Percentiles rank a stretch among this genome's conserved stretches.
These are phyloP conservation scores for Chalaropsis ovoidea DNA, from an alignment of 2,329 filamentous ascomycete species.

Conservation along the genomic window DNA sequence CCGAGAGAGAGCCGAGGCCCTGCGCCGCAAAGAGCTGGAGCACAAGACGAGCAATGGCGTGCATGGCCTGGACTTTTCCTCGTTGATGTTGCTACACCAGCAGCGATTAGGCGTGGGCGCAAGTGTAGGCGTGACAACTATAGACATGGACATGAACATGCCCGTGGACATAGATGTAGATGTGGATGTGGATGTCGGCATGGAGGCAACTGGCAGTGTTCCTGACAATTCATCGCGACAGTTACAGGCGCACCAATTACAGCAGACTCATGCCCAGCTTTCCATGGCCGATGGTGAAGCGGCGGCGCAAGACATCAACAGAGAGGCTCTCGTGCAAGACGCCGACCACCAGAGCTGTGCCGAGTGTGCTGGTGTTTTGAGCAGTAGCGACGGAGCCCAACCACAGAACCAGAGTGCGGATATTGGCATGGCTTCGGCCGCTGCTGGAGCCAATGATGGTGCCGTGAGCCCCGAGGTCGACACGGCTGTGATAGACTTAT, in stretches of 20 bases:
- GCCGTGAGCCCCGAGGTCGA: not conserved
- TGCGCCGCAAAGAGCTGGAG: slow-evolving; percentile 13
- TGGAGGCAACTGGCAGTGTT: not conserved
- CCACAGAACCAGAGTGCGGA: not conserved
- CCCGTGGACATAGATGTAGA: not conserved
- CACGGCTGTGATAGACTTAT: not conserved
- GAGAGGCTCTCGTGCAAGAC: not conserved
- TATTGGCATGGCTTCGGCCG: not conserved
- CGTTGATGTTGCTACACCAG: not conserved
- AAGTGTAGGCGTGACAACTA: not conserved
- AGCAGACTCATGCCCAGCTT: not conserved
- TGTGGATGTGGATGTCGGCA: not conserved
- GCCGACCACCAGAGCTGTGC: not conserved
- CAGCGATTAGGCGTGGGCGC: not conserved
- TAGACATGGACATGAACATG: not conserved
- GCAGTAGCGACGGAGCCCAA: not conserved
- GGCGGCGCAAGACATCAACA: not conserved
- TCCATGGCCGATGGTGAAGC: not conserved
- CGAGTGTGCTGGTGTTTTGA: not conserved
- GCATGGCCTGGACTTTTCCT: not conserved
- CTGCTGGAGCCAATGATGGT: not conserved
- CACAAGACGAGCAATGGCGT: not conserved
- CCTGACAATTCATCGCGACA: not conserved
- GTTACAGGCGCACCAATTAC: not conserved
- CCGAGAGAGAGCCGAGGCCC: slow-evolving; percentile 19